Evolutionary conservation across 176 grass and related monocot species (phyloP), one percentile per base, ranked within the genome.

Genomic region (Phoenix roebelenii): DNA sequence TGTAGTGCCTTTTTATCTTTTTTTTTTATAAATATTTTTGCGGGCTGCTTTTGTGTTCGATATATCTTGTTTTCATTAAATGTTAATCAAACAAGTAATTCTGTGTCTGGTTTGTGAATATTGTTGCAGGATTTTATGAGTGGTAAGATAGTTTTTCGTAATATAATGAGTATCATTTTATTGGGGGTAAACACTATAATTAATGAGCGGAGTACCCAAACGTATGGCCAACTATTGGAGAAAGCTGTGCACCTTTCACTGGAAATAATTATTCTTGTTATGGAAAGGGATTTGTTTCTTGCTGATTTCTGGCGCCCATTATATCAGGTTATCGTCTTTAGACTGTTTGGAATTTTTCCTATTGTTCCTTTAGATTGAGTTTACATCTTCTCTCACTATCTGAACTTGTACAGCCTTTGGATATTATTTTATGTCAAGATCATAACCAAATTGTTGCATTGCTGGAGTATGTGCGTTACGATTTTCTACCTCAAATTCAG

Each of bases 381-480:
- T 44, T 44, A 44, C 15, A 18, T 65, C 57, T 58, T 15, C 23
- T 72, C 24, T 63, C 16, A 62, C 57, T 50, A 16, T 77, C 49
- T 83, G 19, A 57, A 14, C 35, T 44, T 44, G 35, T 81, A 72
- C 76, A 97, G 92, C 75, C 92, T 20, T 77, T 97, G 87, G 92
- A 91, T 15, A 65, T 88, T 51, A 71, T 97, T 77, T 77, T 97
- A 78, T 76, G 72, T 54, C 83, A 91, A 75, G 85, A 85, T 77
- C 75, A 84, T 67, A 82, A 63, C 72, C 87, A 90, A 22, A 85
- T 87, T 58, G 52, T 90, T 56, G 58, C 87, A 52, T 76, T 97
- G 65, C 77, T 97, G 51, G 92, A 97, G 83, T 97, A 88, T 88
- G 84, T 91, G 25, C 80, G 87, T 80, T 97, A 97, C 64, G 92